These are phyloP conservation scores for Pseudodiploospora longispora DNA, from an alignment of 2,329 filamentous ascomycete species.

Conservation along the genomic window DNA sequence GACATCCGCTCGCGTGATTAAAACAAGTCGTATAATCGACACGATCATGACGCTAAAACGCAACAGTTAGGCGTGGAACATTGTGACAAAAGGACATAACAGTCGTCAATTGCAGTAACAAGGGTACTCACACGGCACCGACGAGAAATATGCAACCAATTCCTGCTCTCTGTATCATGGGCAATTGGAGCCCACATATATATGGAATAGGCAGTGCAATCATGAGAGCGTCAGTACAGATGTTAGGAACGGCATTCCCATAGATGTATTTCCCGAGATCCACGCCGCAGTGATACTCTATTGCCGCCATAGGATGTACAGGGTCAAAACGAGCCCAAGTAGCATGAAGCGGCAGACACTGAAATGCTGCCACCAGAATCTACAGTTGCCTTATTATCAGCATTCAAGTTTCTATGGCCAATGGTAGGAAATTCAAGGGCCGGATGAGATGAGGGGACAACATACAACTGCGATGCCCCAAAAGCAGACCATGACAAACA, in stretches of 20 bases:
- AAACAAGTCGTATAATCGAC: slow-evolving; percentile 10
- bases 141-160: slow-evolving; percentile 14
- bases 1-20: slow-evolving; percentile 10
- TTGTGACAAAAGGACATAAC: too few species aligned
- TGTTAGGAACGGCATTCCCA: slow-evolving; percentile 16
- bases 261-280: slow-evolving; percentile 14
- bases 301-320: slow-evolving; percentile 3
- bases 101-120: too few species aligned
- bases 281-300: slow-evolving; percentile 9
- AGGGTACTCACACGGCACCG: slow-evolving; percentile 13
- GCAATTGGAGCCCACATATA: slow-evolving; percentile 16
- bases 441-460: too few species aligned
- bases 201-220: slow-evolving; percentile 17
- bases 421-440: too few species aligned
- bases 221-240: slow-evolving; percentile 16
- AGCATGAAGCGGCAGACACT: slow-evolving; percentile 11
- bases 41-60: slow-evolving; percentile 10
- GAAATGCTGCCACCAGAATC: slow-evolving; percentile 12
- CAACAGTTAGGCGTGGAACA: neutral
- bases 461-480: slow-evolving; percentile 6
- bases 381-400: neutral
- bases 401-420: too few species aligned
- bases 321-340: slow-evolving; percentile 12
- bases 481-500: slow-evolving; percentile 2
- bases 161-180: slow-evolving; percentile 13